Evolutionary conservation across 202 grass and related monocot genomes (phyloP).

Genomic region (Setaria italica): DNA sequence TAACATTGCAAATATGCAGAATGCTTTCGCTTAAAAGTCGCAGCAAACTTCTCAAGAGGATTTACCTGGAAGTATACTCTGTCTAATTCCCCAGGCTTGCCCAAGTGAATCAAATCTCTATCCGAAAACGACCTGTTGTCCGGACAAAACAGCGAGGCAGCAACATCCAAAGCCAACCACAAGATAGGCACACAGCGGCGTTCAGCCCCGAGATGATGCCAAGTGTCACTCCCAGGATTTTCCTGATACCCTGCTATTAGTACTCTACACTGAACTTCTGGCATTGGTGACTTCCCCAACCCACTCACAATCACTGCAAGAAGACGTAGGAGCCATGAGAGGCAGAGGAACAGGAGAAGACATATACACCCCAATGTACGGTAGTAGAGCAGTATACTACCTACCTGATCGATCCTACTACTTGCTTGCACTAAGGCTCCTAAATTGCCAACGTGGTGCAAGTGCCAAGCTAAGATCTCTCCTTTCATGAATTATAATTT

Average conservation of each 20-base stretch:
- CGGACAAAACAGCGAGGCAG: not conserved
- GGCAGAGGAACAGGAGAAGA: conserved; percentile 48
- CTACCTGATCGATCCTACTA: not conserved
- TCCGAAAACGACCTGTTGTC: conserved; percentile 36
- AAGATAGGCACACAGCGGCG: not conserved
- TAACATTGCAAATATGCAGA: conserved; percentile 7
- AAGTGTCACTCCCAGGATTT: conserved; percentile 56
- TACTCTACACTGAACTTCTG: conserved; percentile 21
- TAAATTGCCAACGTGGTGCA: conserved; percentile 21
- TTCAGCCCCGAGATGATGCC: conserved; percentile 18
- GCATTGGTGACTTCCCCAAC: conserved; percentile 1
- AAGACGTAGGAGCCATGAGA: conserved; percentile 33
- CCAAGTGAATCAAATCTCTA: conserved; percentile 39
- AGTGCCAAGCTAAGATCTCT: conserved; percentile 25
- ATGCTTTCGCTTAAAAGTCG: conserved; percentile 16
- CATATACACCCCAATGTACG: conserved; percentile 31
- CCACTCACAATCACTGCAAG: not conserved
- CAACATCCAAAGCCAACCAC: conserved; percentile 45
- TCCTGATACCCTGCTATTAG: conserved; percentile 43
- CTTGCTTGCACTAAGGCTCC: not conserved
- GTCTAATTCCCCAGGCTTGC: conserved; percentile 7
- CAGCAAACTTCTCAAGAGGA: conserved; percentile 13
- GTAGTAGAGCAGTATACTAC: not conserved
- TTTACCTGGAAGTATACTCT: not conserved
- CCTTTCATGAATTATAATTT: conserved; percentile 59